A percentile compares a stretch with the other conserved stretches of the same genome.
Conservation (phyloP, 1,139 yeast genomes). For the Pichia cactophila region DNA sequence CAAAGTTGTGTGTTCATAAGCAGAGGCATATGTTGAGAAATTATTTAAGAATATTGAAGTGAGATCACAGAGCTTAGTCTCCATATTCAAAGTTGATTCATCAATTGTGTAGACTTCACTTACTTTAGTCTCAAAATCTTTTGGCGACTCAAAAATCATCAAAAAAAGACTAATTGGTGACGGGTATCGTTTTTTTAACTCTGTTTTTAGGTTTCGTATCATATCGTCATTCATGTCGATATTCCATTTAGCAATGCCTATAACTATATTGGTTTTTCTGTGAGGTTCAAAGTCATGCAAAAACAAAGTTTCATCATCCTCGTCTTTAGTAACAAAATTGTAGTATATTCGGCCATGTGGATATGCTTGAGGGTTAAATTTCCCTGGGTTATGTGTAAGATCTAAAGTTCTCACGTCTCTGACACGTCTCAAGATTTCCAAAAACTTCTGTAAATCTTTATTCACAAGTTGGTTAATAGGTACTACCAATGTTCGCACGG, state of each 20-base stretch:
- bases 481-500: slow-evolving; percentile 60
- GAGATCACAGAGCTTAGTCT: slow-evolving; percentile 68
- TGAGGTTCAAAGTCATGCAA: slow-evolving; percentile 86
- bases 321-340: slow-evolving; percentile 42
- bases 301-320: slow-evolving; percentile 53
- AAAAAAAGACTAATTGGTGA: slow-evolving; percentile 57
- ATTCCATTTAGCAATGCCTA: slow-evolving; percentile 53
- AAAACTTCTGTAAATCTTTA: slow-evolving; percentile 41
- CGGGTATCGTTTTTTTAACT: slow-evolving; percentile 42
- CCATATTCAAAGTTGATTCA: slow-evolving; percentile 33
- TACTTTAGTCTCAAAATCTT: slow-evolving; percentile 16
- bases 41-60: slow-evolving; percentile 56
- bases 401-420: slow-evolving; percentile 68
- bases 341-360: slow-evolving; percentile 69
- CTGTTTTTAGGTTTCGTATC: slow-evolving; percentile 28
- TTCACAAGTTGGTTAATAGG: slow-evolving; percentile 56
- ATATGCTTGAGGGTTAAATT: slow-evolving; percentile 77
- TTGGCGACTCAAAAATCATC: slow-evolving; percentile 52
- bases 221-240: slow-evolving; percentile 27
- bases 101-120: slow-evolving; percentile 14
- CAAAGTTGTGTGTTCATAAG: slow-evolving; percentile 62
- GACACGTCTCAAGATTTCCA: slow-evolving; percentile 40
- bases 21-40: slow-evolving; percentile 61
- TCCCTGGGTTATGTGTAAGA: slow-evolving; percentile 55
- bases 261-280: slow-evolving; percentile 60